Evolutionary conservation across 805 yeast genomes (phyloP), one percentile per base, ranked within the genome.

Genomic region (Brettanomyces sp.): DNA sequence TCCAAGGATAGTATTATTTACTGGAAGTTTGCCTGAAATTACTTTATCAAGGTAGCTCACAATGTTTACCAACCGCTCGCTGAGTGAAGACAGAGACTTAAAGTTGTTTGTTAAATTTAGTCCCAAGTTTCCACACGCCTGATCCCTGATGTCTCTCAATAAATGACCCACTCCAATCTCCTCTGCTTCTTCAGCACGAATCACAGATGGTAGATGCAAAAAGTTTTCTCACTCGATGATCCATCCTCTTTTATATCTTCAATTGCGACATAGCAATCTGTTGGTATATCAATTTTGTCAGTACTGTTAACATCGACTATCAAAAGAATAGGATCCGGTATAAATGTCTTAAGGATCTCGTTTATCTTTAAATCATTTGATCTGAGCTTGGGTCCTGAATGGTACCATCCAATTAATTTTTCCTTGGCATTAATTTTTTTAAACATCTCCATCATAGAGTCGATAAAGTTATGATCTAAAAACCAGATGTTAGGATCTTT

Each of bases 91-190:
- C 48, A 93, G 73, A 1, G 96, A 87, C 55, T 85, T 85, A 57
- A 93, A 78, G 60, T 89, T 96, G 60, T 85, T 84, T 13, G 98
- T 89, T 45, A 93, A 80, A 60, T 83, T 80, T 44, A 90, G 78
- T 3, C 97, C 82, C 49, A 93, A 74, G 42, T 83, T 83, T 8
- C 99, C 99, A 12, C 96, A 95, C 8, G 98, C 96, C 56, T 90
- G 96, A 61, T 91, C 97, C 58, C 97, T 79, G 23, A 89, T 88
- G 59, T 93, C 99, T 59, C 98, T 81, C 49, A 93, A 68, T 49
- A 93, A 68, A 63, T 93, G 99, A 65, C 93, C 99, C 12, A 93
- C 99, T 51, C 99, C 99, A 55, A 93, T 93, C 66, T 93, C 99
- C 67, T 93, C 99, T 8, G 99, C 99, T 63, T 93, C 99, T 62